These are phyloP conservation scores for Daldinia concentrica DNA, from an alignment of 495 filamentous ascomycete species.

Conservation along the genomic window DNA sequence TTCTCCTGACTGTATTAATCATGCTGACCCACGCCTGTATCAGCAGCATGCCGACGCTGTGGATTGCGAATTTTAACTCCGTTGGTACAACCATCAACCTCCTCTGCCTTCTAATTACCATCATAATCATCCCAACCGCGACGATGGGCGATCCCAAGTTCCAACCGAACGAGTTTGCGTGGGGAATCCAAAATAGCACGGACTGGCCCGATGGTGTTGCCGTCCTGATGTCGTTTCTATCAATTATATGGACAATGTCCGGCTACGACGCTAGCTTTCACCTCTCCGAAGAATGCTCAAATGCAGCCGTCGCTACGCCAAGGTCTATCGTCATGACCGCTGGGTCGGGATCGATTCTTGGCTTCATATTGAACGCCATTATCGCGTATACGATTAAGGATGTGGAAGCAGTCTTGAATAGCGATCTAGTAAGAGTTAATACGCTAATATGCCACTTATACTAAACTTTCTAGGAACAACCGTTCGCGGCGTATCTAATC, in stretches of 20 bases:
- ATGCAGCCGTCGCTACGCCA: constrained; percentile 77
- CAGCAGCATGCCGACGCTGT: constrained; percentile 77
- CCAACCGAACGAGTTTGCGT: constrained; percentile 68
- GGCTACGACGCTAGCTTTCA: constrained; percentile 81
- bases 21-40: constrained; percentile 76
- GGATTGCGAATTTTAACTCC: constrained; percentile 80
- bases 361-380: constrained; percentile 80
- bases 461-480: constrained; percentile 63
- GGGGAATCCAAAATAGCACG: constrained; percentile 75
- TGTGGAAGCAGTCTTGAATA: constrained; percentile 67
- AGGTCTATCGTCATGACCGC: constrained; percentile 81
- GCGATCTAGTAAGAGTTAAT: constrained; percentile 56
- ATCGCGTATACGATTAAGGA: constrained; percentile 83
- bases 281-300: constrained; percentile 79
- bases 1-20: constrained; percentile 73
- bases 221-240: constrained; percentile 79
- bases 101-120: constrained; percentile 69
- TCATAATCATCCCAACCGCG: constrained; percentile 75
- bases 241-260: constrained; percentile 65
- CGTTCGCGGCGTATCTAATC: constrained; percentile 78
- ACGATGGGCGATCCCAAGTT: constrained; percentile 68
- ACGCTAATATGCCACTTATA: background rate
- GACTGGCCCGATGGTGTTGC: constrained; percentile 76
- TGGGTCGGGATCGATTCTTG: constrained; percentile 71
- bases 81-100: constrained; percentile 80